Conservation (phyloP, 202 grass and related monocot species). For the Musa balbisiana region DNA sequence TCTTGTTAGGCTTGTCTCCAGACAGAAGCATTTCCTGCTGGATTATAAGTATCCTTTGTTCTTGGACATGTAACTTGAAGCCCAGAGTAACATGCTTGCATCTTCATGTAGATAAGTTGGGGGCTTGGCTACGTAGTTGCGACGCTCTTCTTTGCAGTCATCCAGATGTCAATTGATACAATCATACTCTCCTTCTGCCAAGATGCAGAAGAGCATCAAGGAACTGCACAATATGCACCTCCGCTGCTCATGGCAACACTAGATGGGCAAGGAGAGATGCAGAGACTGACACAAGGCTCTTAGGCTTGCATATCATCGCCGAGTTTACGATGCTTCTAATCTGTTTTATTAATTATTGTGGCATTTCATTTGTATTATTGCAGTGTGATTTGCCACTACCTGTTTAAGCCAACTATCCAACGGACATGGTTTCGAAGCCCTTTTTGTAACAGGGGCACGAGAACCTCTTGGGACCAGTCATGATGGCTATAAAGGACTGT, state of each 20-base stretch:
- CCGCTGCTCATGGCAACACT: constrained; percentile 91
- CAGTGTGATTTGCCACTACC: background rate
- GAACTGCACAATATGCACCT: constrained; percentile 69
- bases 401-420: too few species aligned
- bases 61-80: too few species aligned
- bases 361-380: background rate
- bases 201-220: constrained; percentile 93
- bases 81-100: background rate
- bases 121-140: constrained; percentile 70
- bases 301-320: constrained; percentile 5
- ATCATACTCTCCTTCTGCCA: constrained; percentile 99
- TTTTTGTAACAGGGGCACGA: too few species aligned
- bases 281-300: constrained; percentile 81
- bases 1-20: too few species aligned
- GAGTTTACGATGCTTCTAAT: background rate
- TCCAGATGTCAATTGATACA: constrained; percentile 97
- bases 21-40: too few species aligned
- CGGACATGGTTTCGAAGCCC: background rate
- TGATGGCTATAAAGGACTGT: too few species aligned
- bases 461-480: too few species aligned
- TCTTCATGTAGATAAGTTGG: constrained; percentile 63
- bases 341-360: background rate
- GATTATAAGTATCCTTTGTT: too few species aligned
- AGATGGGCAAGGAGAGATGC: constrained; percentile 73
- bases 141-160: constrained; percentile 85